Percentiles rank a stretch among this genome's conserved stretches.
Evolutionary conservation across 371 early-diverging fungal species (phyloP).

Genomic region (Mucor piriformis): DNA sequence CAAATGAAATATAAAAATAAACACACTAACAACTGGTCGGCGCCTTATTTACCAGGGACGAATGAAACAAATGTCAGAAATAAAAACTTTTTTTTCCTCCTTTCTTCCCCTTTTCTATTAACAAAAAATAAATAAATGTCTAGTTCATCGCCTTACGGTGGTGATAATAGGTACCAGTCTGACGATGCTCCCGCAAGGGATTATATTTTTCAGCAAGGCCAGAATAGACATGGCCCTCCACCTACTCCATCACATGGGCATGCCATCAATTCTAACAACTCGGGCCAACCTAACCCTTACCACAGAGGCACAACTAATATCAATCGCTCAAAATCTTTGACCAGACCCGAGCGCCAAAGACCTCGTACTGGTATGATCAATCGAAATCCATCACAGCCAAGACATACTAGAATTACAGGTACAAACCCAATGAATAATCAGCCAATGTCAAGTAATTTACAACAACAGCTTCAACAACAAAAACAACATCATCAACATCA

Average conservation of each 20-base stretch:
- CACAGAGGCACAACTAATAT: constrained; percentile 5
- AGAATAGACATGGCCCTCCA: not conserved
- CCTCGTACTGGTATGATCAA: constrained; percentile 33
- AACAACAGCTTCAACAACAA: constrained; percentile 31
- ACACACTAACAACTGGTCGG: too few species aligned
- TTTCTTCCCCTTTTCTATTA: not conserved
- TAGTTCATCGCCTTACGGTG: not conserved
- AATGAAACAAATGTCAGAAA: too few species aligned
- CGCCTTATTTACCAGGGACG: too few species aligned
- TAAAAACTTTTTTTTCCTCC: not conserved
- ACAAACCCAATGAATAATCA: constrained; percentile 16
- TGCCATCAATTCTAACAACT: not conserved
- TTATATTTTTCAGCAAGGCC: not conserved
- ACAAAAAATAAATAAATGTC: not conserved
- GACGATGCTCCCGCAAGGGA: not conserved
- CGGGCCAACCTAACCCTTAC: not conserved
- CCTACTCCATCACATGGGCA: not conserved
- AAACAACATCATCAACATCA: constrained; percentile 36
- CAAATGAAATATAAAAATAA: too few species aligned
- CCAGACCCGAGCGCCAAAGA: constrained; percentile 52
- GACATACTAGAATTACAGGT: not conserved
- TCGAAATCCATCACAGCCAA: not conserved
- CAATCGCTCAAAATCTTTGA: constrained; percentile 38
- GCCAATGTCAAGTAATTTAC: constrained; percentile 40
- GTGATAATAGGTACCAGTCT: not conserved